Base-by-base conservation (phyloP, 176 grass and related monocot species). In the Oryza rufipogon region DNA sequence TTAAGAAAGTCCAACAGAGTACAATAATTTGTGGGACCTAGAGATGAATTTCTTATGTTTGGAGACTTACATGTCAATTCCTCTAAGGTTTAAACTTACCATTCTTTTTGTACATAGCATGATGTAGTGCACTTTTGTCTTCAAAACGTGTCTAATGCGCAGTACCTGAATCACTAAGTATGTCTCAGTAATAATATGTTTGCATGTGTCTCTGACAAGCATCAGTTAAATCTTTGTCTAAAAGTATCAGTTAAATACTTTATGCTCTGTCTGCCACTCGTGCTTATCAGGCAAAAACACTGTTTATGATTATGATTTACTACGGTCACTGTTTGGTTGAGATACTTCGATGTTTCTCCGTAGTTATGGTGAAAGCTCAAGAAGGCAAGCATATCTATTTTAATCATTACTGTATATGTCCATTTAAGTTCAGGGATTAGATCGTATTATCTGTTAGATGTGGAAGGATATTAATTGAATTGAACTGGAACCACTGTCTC, bases 21-120 rank as follows among this genome's bases (percentile, higher is more conserved):
- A 56, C 47, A 81, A 69, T 72, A 58, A 54, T 87, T 76, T 42
- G 71, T 56, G 8, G 78, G 76, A 3, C 30, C 17, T 52, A 66
- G 1, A 8, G 11, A 26, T n/a, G 39, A 15, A 71, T 77, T 77
- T 76, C 6, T 73, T 61, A 32, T 22, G 42, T 8, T 16, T 17
- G 9, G 28, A 70, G 46, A 41, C 39, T 41, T 8, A 8, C 1
- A 41, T 65, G 15, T 11, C 12, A 17, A 26, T 47, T 68, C 11
- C 39, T 81, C 4, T 32, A 67, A 60, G 5, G 7, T 30, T 23
- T 68, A 32, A 33, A 23, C 11, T 17, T 16, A 15, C 12, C 11
- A 4, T 68, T 68, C 2, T 60, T 26, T 47, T 68, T 23, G 34
- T 46, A 13, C 47, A 19, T 32, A 11, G 14, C 42, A 44, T 44